Conservation (phyloP, 2,329 filamentous ascomycete species). For the Neopestalotiopsis clavispora region DNA sequence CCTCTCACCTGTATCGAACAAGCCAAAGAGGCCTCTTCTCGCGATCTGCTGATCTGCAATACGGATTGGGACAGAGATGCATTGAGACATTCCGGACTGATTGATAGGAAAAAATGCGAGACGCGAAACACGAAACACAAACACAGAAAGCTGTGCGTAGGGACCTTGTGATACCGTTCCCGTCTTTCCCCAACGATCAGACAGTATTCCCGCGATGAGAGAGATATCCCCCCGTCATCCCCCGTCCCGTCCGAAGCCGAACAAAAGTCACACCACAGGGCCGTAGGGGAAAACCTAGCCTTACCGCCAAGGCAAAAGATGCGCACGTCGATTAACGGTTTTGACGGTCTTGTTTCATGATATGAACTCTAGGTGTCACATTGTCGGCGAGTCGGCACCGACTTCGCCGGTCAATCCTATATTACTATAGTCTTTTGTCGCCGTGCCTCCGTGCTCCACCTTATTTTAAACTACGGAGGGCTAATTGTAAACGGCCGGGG, state of each 20-base stretch:
- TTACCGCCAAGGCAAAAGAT: background rate
- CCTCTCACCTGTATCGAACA: background rate
- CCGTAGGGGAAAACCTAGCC: background rate
- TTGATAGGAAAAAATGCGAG: background rate
- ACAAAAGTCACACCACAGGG: background rate
- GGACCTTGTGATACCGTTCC: background rate
- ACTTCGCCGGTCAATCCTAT: background rate
- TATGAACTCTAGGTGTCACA: background rate
- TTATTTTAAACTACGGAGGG: background rate
- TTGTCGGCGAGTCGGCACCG: conserved; percentile 1
- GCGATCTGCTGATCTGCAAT: background rate
- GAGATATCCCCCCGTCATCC: background rate
- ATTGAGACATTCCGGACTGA: background rate
- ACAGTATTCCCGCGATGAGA: background rate
- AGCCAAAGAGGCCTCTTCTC: background rate
- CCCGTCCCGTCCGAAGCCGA: background rate
- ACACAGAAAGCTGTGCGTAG: background rate
- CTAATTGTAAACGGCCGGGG: background rate
- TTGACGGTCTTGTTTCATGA: background rate
- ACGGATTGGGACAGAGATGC: background rate
- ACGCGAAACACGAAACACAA: background rate
- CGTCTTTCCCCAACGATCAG: background rate
- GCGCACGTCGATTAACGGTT: background rate
- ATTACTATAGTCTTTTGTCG: background rate
- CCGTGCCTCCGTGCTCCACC: background rate